Percentiles rank a stretch among this genome's conserved stretches.
These are phyloP conservation scores for Camillea tinctor DNA, from an alignment of 2,329 filamentous ascomycete genomes.

Conservation along the genomic window DNA sequence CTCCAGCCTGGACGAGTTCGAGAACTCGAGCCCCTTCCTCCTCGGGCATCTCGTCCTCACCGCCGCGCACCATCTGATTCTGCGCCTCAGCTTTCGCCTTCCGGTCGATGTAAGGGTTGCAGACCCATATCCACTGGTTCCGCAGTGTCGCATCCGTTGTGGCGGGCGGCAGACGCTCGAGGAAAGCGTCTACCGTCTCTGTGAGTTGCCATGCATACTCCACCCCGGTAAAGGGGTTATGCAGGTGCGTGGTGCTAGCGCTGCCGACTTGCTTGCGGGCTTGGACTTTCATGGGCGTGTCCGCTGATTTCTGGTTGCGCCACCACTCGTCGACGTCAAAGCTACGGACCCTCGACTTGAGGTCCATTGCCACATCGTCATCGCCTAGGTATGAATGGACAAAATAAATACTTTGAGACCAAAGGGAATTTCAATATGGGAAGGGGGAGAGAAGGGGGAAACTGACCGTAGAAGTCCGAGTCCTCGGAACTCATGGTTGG, in stretches of 20 bases:
- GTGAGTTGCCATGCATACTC: conserved; percentile 59
- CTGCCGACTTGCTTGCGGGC: conserved; percentile 11
- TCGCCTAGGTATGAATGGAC: conserved; percentile 46
- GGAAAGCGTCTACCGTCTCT: conserved; percentile 64
- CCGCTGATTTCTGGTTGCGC: conserved; percentile 25
- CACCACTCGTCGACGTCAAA: conserved; percentile 55
- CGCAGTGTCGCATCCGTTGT: conserved; percentile 48
- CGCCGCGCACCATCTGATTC: conserved; percentile 41
- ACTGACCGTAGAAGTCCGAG: conserved; percentile 56
- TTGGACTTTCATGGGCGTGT: conserved; percentile 23
- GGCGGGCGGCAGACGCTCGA: conserved; percentile 65
- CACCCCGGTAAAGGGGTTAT: conserved; percentile 60
- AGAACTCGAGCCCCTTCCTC: conserved; percentile 44
- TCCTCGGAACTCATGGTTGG: conserved; percentile 45
- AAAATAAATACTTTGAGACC: conserved; percentile 8
- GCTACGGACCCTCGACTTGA: conserved; percentile 48
- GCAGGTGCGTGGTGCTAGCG: conserved; percentile 34
- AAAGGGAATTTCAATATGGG: not conserved
- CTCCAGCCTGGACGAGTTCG: conserved; percentile 53
- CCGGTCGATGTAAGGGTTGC: conserved; percentile 57
- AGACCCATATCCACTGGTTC: conserved; percentile 71
- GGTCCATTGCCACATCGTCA: conserved; percentile 43
- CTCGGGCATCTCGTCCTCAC: conserved; percentile 50
- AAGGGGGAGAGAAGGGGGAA: not conserved
- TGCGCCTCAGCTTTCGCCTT: conserved; percentile 33